Base-by-base conservation (phyloP, 2,329 filamentous ascomycete species). In the Fusarium scirpi region DNA sequence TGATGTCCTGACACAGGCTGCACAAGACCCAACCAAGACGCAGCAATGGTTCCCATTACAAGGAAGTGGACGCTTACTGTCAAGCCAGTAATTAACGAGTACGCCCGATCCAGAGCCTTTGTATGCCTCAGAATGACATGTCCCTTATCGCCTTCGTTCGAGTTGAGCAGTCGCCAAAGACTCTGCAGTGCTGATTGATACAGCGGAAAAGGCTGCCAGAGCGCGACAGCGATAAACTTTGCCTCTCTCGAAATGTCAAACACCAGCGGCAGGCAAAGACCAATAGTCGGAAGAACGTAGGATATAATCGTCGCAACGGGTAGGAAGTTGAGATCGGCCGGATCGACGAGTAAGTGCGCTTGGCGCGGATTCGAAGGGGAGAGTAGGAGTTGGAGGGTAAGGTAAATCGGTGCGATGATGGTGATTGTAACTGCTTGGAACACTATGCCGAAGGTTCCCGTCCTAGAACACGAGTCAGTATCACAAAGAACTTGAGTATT, bases 391-490 rank as follows among this genome's bases (percentile, higher is more conserved):
- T 73, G 70, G 5, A 73, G 44, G 1, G 45, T 67, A 4, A 73
- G 44, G 15, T 73, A 73, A 7, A 73, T 62, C 6, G 70, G 70
- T 2, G 70, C 70, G 24, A 71, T 62, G 6, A 73, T 63, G 8
- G 70, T 73, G 5, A 73, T 71, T 4, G 70, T 73, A 16, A 69
- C 51, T 6, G 52, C 57, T 32, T 73, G 70, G 18, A 73, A 73
- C 13, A 69, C 41, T 11, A 73, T 62, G 0, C 70, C 70, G n/a
- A 73, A 73, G 0, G 58, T 59, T 25, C 70, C 70, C 11, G 70
- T 73, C 70, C 70, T 73, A 13, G 0, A 12, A 4, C 2, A 2
- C 7, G 18, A 2, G 27, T 51, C 10, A 41, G 40, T 3, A 32
- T 18, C 6, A 24, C 2, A 3, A 4, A 6, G 24, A 4, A 8